Conservation (phyloP, 208 protist genomes). For the Trypanosoma lewisi region DNA sequence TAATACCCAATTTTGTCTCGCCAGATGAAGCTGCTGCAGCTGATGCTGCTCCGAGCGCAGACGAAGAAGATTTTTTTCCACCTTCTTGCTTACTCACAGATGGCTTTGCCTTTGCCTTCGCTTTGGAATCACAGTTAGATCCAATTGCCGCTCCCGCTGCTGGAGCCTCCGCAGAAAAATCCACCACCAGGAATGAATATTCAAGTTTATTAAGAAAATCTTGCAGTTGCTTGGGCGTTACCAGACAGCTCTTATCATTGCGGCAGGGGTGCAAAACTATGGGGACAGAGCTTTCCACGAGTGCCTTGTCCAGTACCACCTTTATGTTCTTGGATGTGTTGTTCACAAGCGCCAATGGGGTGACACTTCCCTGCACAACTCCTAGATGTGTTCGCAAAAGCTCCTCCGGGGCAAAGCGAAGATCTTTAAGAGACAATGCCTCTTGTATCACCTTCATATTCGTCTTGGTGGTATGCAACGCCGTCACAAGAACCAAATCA, state of each 20-base stretch:
- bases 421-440: slow-evolving; percentile 63
- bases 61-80: slow-evolving; percentile 21
- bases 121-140: no score
- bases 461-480: slow-evolving; percentile 65
- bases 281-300: slow-evolving; percentile 34
- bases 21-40: slow-evolving; percentile 21
- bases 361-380: slow-evolving; percentile 79
- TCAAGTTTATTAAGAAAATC: slow-evolving; percentile 63
- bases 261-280: slow-evolving; percentile 81
- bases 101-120: not conserved
- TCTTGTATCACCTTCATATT: slow-evolving; percentile 80
- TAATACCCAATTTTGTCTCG: slow-evolving; percentile 89
- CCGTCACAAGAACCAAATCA: slow-evolving; percentile 76
- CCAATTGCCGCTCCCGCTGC: slow-evolving; percentile 2
- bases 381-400: slow-evolving; percentile 57
- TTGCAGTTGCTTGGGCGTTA: slow-evolving; percentile 60
- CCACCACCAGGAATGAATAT: slow-evolving; percentile 64
- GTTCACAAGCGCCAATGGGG: slow-evolving; percentile 85
- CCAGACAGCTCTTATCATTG: slow-evolving; percentile 77
- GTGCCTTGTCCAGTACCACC: slow-evolving; percentile 71
- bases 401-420: slow-evolving; percentile 78
- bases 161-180: slow-evolving; percentile 43
- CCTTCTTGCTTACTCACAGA: slow-evolving; percentile 3
- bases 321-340: slow-evolving; percentile 63
- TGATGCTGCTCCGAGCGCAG: slow-evolving; percentile 14